Percentiles rank a stretch among this genome's conserved stretches.
These are phyloP conservation scores for Diaporthe sp. DNA, from an alignment of 2,329 filamentous ascomycete species.

Conservation along the genomic window DNA sequence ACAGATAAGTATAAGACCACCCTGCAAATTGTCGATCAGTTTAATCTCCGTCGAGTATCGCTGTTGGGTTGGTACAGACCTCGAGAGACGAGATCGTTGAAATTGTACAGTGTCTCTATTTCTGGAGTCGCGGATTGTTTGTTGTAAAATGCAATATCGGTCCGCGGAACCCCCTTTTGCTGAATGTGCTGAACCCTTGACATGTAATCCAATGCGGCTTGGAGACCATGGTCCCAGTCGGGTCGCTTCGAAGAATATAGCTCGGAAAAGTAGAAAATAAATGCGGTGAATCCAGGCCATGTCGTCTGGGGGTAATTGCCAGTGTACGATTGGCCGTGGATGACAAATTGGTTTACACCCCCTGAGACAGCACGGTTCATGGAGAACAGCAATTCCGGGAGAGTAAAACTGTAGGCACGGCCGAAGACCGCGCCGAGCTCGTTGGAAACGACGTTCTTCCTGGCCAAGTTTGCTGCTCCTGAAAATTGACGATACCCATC, in stretches of 20 bases:
- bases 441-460: constrained; percentile 50
- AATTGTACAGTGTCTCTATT: neutral
- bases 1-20: constrained; percentile 55
- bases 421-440: constrained; percentile 46
- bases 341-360: constrained; percentile 53
- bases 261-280: constrained; percentile 48
- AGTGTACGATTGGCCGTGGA: constrained; percentile 55
- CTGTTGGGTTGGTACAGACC: neutral
- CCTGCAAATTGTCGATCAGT: constrained; percentile 37
- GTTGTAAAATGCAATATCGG: constrained; percentile 1
- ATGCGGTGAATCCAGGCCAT: constrained; percentile 58
- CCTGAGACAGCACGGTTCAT: constrained; percentile 51
- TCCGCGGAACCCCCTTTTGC: neutral
- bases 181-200: neutral
- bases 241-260: constrained; percentile 16
- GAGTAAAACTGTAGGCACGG: constrained; percentile 40
- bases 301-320: constrained; percentile 56
- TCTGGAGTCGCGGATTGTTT: neutral
- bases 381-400: constrained; percentile 45
- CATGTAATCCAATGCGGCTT: neutral
- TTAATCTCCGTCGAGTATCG: neutral
- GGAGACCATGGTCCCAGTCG: neutral
- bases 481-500: constrained; percentile 53
- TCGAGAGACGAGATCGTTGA: neutral
- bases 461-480: constrained; percentile 50